Evolutionary conservation across 495 filamentous ascomycete species (phyloP).

Genomic region (Trichoderma erinaceum): DNA sequence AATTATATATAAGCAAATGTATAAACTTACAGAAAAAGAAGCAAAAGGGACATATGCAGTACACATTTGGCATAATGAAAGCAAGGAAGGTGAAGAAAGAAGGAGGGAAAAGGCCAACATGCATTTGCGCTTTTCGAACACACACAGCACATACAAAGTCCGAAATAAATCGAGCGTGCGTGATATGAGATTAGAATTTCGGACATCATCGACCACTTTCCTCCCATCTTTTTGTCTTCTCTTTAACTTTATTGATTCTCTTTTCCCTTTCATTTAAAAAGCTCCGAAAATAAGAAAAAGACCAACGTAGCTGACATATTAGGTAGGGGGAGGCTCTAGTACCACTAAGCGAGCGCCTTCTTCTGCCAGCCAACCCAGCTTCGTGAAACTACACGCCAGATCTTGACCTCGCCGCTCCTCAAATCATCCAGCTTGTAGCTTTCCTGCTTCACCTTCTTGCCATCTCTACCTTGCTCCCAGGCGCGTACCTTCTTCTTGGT

Average conservation of each 20-base stretch:
- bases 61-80: neutral
- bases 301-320: neutral
- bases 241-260: neutral
- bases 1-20: neutral
- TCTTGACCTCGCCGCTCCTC: conserved; percentile 89
- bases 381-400: conserved; percentile 91
- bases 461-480: conserved; percentile 90
- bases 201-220: neutral
- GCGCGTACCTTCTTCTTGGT: conserved; percentile 96
- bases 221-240: neutral
- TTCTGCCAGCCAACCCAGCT: conserved; percentile 79
- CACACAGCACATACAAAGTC: neutral
- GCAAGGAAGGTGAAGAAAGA: neutral
- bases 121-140: neutral
- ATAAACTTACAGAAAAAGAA: neutral
- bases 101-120: neutral
- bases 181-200: conserved; percentile 9
- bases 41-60: neutral
- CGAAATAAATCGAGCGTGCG: neutral
- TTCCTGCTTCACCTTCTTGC: conserved; percentile 86
- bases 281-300: neutral
- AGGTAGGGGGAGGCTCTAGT: neutral
- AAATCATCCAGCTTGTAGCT: conserved; percentile 90
- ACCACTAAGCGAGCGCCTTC: conserved; percentile 6
- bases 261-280: neutral